Evolutionary conservation across 345 rosid genomes (phyloP), one percentile per base, ranked within the genome.

Genomic region (Gossypium stocksii): DNA sequence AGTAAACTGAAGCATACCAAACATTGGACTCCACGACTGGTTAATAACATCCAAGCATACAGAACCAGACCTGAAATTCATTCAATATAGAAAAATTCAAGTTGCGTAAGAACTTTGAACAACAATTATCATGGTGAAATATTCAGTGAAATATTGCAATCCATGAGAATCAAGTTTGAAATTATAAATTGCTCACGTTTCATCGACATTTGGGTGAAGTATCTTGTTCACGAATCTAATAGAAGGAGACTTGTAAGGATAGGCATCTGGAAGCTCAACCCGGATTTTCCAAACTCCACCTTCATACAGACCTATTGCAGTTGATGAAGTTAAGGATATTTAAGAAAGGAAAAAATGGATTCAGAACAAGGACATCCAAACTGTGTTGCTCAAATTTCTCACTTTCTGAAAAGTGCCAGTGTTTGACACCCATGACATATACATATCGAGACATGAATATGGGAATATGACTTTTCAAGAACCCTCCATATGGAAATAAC

Each of bases 21-120:
- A 90, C 92, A 90, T 88, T 62, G 94, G 94, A 80, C 92, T 90
- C 94, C 94, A 90, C 20, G 92, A 86, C 53, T 90, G 92, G 77
- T 88, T 90, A 80, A 90, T 90, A 38, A 90, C 90, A 78, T 90
- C 90, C 86, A 86, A 83, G 81, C 94, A 90, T 41, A 88, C 87
- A 71, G 89, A 88, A 70, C 94, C 94, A 13, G 88, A 90, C 73
- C 92, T 90, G 88, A 48, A 65, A 77, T 65, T 61, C 57, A 53
- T 65, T 16, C 51, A 75, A 53, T n/a, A 77, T 4, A 64, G 48
- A 67, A 8, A 19, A 52, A 5, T 74, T 57, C 29, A 15, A 27
- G 11, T n/a, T 29, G 1, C 27, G 29, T 45, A 34, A 68, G 65
- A 71, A 68, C 44, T 43, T 69, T 22, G 38, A 66, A 70, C 54